Percentiles rank a stretch among this genome's conserved stretches.
Conservation (phyloP, 805 yeast species). For the Nakazawaea peltata region DNA sequence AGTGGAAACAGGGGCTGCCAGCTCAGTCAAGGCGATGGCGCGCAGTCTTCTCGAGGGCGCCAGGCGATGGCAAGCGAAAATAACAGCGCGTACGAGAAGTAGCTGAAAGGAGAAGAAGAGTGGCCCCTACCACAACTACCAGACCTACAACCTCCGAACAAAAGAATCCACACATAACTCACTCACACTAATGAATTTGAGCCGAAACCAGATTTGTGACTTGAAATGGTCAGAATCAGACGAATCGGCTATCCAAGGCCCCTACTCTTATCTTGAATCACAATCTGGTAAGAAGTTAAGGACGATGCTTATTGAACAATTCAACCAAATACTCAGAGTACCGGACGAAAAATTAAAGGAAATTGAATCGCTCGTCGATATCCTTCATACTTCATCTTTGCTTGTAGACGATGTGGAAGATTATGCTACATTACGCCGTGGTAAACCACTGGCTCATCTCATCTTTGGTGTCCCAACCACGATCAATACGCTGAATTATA, state of each 20-base stretch:
- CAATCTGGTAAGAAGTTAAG: constrained; percentile 55
- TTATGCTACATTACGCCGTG: constrained; percentile 60
- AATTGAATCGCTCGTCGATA: constrained; percentile 43
- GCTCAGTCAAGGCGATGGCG: too few relatives aligned
- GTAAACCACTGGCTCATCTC: constrained; percentile 70
- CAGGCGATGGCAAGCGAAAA: too few relatives aligned
- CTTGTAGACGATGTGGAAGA: constrained; percentile 90
- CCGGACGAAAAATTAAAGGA: constrained; percentile 27
- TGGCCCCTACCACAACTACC: too few relatives aligned
- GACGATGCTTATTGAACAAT: constrained; percentile 36
- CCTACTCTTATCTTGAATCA: constrained; percentile 40
- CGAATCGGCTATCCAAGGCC: constrained; percentile 27
- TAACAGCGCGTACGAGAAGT: too few relatives aligned
- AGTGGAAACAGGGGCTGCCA: constrained; percentile 10
- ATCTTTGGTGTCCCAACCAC: constrained; percentile 75
- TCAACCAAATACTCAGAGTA: constrained; percentile 43
- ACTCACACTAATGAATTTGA: too few relatives aligned
- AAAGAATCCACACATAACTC: too few relatives aligned
- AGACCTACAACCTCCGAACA: too few relatives aligned
- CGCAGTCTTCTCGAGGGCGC: too few relatives aligned
- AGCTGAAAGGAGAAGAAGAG: too few relatives aligned
- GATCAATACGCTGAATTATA: constrained; percentile 74
- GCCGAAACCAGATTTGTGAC: too few relatives aligned
- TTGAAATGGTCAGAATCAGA: constrained; percentile 23
- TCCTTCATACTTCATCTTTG: constrained; percentile 58